phyloP scores from a whole-genome alignment of 2,329 filamentous ascomycete genomes.

The Colletotrichum godetiae region DNA sequence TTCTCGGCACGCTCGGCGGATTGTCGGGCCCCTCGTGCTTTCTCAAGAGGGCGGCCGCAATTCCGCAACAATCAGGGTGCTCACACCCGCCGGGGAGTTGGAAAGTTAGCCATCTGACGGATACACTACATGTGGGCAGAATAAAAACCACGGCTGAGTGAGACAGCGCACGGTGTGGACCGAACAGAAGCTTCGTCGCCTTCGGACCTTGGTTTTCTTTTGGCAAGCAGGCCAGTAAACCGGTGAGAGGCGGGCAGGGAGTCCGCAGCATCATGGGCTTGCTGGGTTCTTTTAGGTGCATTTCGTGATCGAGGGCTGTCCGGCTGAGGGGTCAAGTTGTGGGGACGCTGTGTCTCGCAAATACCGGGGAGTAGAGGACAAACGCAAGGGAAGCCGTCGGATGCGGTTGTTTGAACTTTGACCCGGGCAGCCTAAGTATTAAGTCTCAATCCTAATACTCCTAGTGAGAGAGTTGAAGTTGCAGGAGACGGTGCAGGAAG shows the following conservation, averaged over 20 bases:
- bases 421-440: not conserved
- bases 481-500: not conserved
- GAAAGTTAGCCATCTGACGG: not conserved
- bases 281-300: not conserved
- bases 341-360: not conserved
- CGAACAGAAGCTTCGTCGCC: not conserved
- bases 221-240: not conserved
- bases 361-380: not conserved
- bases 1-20: not conserved
- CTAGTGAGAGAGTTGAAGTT: not conserved
- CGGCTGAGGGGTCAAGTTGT: slow-evolving; percentile 11
- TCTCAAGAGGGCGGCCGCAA: not conserved
- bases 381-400: not conserved
- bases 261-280: not conserved
- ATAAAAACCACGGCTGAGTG: not conserved
- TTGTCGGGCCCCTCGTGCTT: not conserved
- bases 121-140: not conserved
- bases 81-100: not conserved
- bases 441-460: not conserved
- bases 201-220: not conserved
- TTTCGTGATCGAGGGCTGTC: not conserved
- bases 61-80: not conserved
- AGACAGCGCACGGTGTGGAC: not conserved
- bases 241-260: slow-evolving; percentile 3
- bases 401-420: not conserved